phyloP scores from a whole-genome alignment of 345 rosid genomes.

The Abelmoschus esculentus region DNA sequence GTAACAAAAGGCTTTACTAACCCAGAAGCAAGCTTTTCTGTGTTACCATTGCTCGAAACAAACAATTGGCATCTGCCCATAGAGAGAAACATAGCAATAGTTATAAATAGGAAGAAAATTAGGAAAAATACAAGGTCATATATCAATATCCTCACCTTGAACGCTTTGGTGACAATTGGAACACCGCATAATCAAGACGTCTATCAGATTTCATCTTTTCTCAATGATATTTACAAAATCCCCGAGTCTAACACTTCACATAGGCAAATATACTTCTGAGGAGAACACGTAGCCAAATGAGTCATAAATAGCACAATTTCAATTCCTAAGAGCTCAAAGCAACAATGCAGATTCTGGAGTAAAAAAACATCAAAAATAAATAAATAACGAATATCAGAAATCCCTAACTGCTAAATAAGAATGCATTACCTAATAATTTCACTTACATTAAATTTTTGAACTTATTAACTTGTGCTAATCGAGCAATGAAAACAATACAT shows the following conservation, averaged over 20 bases:
- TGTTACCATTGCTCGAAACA: slow-evolving; percentile 60
- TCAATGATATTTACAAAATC: slow-evolving; percentile 17
- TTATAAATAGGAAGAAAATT: slow-evolving; percentile 1
- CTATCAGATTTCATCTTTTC: slow-evolving; percentile 58
- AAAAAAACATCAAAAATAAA: background rate
- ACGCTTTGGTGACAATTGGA: slow-evolving; percentile 84
- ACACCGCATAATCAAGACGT: slow-evolving; percentile 75
- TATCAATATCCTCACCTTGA: slow-evolving; percentile 43
- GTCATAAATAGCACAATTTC: slow-evolving; percentile 10
- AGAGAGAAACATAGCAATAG: slow-evolving; percentile 5
- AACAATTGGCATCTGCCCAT: slow-evolving; percentile 73
- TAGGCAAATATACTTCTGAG: slow-evolving; percentile 9
- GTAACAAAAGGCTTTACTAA: slow-evolving; percentile 76
- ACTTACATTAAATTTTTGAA: too few relatives aligned
- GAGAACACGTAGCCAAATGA: background rate
- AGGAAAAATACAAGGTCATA: slow-evolving; percentile 7
- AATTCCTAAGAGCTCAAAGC: slow-evolving; percentile 1
- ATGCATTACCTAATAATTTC: too few relatives aligned
- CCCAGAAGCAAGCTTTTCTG: slow-evolving; percentile 91
- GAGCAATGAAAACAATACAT: background rate
- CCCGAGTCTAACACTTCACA: slow-evolving; percentile 25
- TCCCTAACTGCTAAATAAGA: too few relatives aligned
- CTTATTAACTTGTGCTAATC: slow-evolving; percentile 7
- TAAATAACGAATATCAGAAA: too few relatives aligned
- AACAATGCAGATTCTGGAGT: background rate